A percentile compares a stretch with the other conserved stretches of the same genome.
Evolutionary conservation across 208 protist species (phyloP).

Genomic region (Spironucleus salmonicida): DNA sequence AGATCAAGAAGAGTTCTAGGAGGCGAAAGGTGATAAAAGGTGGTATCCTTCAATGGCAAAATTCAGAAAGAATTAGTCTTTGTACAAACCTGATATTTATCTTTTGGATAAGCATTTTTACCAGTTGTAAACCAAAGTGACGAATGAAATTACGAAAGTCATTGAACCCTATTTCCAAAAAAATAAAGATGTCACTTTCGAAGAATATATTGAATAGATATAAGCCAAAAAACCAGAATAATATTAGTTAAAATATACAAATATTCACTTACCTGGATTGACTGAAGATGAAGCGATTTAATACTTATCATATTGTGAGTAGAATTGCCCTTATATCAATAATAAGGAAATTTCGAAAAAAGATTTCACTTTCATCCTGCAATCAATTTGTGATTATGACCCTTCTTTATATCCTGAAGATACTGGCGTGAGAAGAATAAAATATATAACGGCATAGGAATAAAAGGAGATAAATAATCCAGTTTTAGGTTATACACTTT

Average conservation of each 20-base stretch:
- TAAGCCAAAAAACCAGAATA: neutral
- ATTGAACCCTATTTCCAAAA: neutral
- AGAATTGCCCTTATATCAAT: slow-evolving; percentile 3
- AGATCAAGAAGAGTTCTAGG: neutral
- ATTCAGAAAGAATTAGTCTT: neutral
- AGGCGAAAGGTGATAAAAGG: neutral
- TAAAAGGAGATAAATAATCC: neutral
- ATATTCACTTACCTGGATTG: neutral
- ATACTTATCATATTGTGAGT: neutral
- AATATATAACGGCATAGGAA: neutral
- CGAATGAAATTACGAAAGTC: neutral
- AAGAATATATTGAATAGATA: neutral
- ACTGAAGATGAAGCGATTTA: neutral
- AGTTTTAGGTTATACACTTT: neutral
- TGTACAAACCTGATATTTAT: slow-evolving; percentile 24
- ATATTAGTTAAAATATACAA: neutral
- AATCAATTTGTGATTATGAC: slow-evolving; percentile 1
- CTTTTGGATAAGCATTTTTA: no score
- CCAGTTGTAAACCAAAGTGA: no score
- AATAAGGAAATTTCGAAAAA: slow-evolving; percentile 12
- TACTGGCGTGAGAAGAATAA: neutral
- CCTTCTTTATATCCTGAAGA: neutral
- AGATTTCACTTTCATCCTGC: neutral
- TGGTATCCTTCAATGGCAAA: neutral
- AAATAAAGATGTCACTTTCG: neutral